These are phyloP conservation scores for Favolaschia claudopus DNA, from an alignment of 768 basidiomycete species.

Conservation along the genomic window DNA sequence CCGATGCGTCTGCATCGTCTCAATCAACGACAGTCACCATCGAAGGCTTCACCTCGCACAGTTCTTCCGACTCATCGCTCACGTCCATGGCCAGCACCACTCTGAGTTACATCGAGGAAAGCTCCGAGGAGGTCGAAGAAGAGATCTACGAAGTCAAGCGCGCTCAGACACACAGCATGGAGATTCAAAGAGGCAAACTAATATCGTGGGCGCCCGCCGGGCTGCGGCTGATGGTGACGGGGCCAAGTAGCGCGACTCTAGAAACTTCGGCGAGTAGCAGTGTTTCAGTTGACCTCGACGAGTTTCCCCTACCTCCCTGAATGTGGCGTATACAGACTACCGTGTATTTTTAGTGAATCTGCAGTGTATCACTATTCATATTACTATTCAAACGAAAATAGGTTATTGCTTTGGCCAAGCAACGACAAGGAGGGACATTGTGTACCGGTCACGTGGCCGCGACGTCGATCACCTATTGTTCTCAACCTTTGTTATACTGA, in stretches of 20 bases:
- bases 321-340: background rate
- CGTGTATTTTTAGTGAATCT: no score
- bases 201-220: conserved; percentile 30
- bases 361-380: no score
- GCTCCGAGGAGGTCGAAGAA: conserved; percentile 39
- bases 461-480: no score
- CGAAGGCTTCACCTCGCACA: conserved; percentile 24
- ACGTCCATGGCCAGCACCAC: conserved; percentile 26
- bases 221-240: conserved; percentile 42
- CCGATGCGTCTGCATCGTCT: conserved; percentile 42
- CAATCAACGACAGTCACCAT: conserved; percentile 33
- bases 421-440: no score
- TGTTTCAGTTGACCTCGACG: conserved; percentile 49
- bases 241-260: conserved; percentile 44
- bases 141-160: conserved; percentile 53
- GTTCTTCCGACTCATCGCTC: conserved; percentile 25
- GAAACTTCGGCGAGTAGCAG: conserved; percentile 45
- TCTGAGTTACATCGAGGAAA: conserved; percentile 30
- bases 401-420: no score
- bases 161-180: conserved; percentile 58
- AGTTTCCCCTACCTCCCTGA: conserved; percentile 53
- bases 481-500: background rate
- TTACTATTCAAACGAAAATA: no score
- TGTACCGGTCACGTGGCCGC: no score
- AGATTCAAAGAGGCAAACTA: conserved; percentile 56